Conservation (phyloP, 768 basidiomycete genomes). For the Imleria badia region DNA sequence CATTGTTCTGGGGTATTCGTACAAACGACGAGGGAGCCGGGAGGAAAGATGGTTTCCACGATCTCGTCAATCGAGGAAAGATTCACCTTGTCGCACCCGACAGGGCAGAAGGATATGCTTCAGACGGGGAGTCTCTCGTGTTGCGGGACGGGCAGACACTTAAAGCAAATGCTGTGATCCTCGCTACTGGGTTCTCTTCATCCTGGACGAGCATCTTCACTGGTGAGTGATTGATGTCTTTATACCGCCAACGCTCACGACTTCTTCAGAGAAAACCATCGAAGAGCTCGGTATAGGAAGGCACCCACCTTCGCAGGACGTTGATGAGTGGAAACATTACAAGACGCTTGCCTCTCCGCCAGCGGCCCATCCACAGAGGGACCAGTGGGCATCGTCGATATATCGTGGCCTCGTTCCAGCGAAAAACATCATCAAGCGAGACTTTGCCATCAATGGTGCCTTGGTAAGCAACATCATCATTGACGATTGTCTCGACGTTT, state of each 20-base stretch:
- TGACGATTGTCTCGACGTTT: not conserved
- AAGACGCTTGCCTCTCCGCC: conserved; percentile 43
- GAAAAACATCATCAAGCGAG: conserved; percentile 51
- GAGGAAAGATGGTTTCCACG: conserved; percentile 47
- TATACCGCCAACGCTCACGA: not conserved
- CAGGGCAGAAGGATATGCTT: conserved; percentile 15
- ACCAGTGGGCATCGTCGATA: conserved; percentile 46
- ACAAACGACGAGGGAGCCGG: conserved; percentile 54
- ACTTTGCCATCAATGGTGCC: conserved; percentile 69
- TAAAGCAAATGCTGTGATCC: conserved; percentile 46
- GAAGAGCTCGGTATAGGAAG: conserved; percentile 50
- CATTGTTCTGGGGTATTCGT: conserved; percentile 45
- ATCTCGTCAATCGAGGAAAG: conserved; percentile 46
- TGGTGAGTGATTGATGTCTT: conserved; percentile 23
- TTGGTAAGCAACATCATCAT: conserved; percentile 39
- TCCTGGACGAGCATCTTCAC: conserved; percentile 51
- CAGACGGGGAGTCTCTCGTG: conserved; percentile 37
- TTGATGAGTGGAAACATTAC: conserved; percentile 35
- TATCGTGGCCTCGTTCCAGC: conserved; percentile 65
- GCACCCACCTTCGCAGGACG: conserved; percentile 26
- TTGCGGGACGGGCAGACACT: conserved; percentile 45
- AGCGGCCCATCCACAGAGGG: conserved; percentile 25
- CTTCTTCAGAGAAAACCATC: conserved; percentile 42
- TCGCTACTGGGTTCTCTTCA: conserved; percentile 59
- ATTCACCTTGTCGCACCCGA: conserved; percentile 40